Evolutionary conservation across 2,329 filamentous ascomycete genomes (phyloP).

Genomic region (Epichloe bromicola): DNA sequence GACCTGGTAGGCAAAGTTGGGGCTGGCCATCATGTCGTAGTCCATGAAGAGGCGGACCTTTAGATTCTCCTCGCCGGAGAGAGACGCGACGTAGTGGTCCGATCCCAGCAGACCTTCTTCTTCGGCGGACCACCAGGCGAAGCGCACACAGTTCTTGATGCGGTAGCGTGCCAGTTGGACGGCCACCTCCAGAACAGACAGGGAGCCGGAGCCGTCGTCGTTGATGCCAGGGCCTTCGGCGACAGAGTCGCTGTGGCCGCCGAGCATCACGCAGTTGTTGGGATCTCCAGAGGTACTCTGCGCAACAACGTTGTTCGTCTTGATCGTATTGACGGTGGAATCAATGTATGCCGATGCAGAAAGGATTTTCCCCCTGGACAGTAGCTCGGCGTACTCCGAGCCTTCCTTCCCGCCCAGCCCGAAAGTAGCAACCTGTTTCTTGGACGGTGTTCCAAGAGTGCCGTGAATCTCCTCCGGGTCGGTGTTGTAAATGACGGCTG

Average conservation of each 20-base stretch:
- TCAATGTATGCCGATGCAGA: slow-evolving; percentile 47
- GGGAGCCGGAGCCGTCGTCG: slow-evolving; percentile 58
- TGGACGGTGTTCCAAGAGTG: slow-evolving; percentile 50
- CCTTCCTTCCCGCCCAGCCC: slow-evolving; percentile 50
- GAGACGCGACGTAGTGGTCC: slow-evolving; percentile 44
- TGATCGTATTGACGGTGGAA: slow-evolving; percentile 38
- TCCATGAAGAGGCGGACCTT: slow-evolving; percentile 56
- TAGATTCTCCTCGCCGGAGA: slow-evolving; percentile 43
- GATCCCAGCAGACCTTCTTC: slow-evolving; percentile 54
- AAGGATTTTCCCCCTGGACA: slow-evolving; percentile 35
- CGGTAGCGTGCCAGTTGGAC: slow-evolving; percentile 42
- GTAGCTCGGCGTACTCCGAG: slow-evolving; percentile 36
- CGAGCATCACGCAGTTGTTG: slow-evolving; percentile 53
- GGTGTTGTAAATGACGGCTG: slow-evolving; percentile 64
- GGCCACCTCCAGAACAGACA: slow-evolving; percentile 49
- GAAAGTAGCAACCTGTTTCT: slow-evolving; percentile 53
- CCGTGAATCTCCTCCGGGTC: slow-evolving; percentile 49
- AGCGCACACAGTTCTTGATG: slow-evolving; percentile 53
- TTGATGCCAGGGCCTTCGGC: slow-evolving; percentile 59
- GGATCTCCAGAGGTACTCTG: slow-evolving; percentile 47
- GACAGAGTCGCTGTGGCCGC: slow-evolving; percentile 52
- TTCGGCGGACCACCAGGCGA: slow-evolving; percentile 56
- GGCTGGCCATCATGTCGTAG: slow-evolving; percentile 57
- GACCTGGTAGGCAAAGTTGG: slow-evolving; percentile 54
- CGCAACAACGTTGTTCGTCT: slow-evolving; percentile 48